A percentile compares a stretch with the other conserved stretches of the same genome.
Evolutionary conservation across 768 basidiomycete species (phyloP).

Genomic region (Termitomyces sp.): DNA sequence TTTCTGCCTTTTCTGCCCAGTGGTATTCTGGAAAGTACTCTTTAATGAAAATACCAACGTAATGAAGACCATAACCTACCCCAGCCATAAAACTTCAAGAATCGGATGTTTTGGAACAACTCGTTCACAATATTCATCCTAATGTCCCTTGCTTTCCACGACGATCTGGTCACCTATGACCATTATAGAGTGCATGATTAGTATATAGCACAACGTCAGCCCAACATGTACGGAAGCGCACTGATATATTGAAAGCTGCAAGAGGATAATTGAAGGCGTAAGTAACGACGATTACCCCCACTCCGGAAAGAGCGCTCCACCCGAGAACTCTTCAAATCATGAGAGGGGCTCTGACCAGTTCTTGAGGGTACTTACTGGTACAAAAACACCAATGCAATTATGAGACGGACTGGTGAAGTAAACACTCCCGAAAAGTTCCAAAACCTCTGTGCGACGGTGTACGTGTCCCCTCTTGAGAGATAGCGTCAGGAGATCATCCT

Average conservation of each 20-base stretch:
- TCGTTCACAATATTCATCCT: constrained; percentile 74
- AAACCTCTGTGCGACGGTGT: constrained; percentile 64
- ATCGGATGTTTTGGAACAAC: constrained; percentile 67
- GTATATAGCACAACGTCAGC: background rate
- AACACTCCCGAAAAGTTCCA: constrained; percentile 70
- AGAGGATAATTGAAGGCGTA: constrained; percentile 64
- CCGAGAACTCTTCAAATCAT: constrained; percentile 52
- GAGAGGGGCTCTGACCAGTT: background rate
- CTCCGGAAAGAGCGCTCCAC: constrained; percentile 72
- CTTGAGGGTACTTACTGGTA: constrained; percentile 46
- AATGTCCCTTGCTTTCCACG: constrained; percentile 59
- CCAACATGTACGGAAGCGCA: constrained; percentile 23
- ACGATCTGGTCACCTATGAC: constrained; percentile 45
- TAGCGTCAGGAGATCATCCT: background rate
- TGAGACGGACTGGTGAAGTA: constrained; percentile 54
- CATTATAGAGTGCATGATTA: background rate
- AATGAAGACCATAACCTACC: constrained; percentile 28
- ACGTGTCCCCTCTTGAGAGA: constrained; percentile 54
- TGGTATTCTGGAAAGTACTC: constrained; percentile 37
- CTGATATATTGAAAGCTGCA: constrained; percentile 58
- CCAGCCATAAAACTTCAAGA: constrained; percentile 75
- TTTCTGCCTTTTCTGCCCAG: constrained; percentile 50
- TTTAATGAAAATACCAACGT: background rate
- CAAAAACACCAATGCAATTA: constrained; percentile 64
- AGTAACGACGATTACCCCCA: constrained; percentile 55